These are phyloP conservation scores for Trichoderma semiorbis DNA, from an alignment of 2,329 filamentous ascomycete species.

Conservation along the genomic window DNA sequence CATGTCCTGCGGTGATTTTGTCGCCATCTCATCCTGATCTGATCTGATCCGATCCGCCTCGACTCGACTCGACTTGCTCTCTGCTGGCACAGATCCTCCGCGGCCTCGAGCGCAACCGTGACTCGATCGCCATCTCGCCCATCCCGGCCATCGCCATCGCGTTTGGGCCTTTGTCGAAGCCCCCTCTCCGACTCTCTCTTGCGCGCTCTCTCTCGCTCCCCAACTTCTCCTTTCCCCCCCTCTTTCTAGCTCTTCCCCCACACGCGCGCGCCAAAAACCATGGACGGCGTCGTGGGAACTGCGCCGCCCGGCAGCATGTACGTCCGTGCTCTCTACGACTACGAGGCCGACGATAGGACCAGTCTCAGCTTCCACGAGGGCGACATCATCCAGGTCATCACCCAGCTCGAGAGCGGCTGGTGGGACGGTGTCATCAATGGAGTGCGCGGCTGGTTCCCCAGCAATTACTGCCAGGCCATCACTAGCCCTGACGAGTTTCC, in stretches of 20 bases:
- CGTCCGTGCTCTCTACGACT: slow-evolving; percentile 94
- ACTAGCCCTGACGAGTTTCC: slow-evolving; percentile 69
- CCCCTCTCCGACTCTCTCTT: slow-evolving; percentile 12
- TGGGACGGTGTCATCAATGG: slow-evolving; percentile 99
- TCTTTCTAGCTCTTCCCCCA: slow-evolving; percentile 20
- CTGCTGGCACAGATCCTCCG: slow-evolving; percentile 32
- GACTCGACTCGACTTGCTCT: slow-evolving; percentile 23
- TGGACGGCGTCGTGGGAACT: slow-evolving; percentile 61
- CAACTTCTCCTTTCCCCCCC: slow-evolving; percentile 20
- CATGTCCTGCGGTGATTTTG: slow-evolving; percentile 35
- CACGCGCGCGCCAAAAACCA: slow-evolving; percentile 30
- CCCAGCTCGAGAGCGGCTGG: slow-evolving; percentile 96
- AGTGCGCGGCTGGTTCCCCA: slow-evolving; percentile 96
- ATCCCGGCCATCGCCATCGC: not conserved
- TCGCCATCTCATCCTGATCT: slow-evolving; percentile 28
- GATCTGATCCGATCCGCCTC: too few species aligned
- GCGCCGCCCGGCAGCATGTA: slow-evolving; percentile 71
- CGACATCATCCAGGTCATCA: slow-evolving; percentile 97
- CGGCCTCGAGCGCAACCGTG: slow-evolving; percentile 29
- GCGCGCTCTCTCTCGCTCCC: slow-evolving; percentile 1
- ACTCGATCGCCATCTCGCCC: slow-evolving; percentile 3
- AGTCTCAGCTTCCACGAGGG: slow-evolving; percentile 96
- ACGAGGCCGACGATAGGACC: slow-evolving; percentile 94
- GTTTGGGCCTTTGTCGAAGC: not conserved
- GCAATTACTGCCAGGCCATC: slow-evolving; percentile 94